Evolutionary conservation across 805 yeast genomes (phyloP), one percentile per base, ranked within the genome.

Genomic region (Spathaspora boniae): DNA sequence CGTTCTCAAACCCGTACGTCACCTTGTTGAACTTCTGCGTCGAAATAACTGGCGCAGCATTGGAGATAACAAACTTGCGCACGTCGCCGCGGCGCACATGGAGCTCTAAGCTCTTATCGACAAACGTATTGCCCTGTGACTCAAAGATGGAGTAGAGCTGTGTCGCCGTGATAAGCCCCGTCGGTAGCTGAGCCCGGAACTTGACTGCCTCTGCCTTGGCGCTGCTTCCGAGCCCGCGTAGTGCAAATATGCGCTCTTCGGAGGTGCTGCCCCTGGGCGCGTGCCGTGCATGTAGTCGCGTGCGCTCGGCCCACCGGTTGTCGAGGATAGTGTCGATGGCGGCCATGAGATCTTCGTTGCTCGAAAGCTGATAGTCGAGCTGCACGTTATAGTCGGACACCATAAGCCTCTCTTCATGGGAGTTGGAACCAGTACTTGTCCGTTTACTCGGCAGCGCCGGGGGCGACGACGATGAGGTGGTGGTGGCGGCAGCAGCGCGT

Each of bases 61-160:
- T 68, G 14, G 67, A 56, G 11, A 67, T 68, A 26, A 70, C 56
- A 31, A 64, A 66, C 40, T 59, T 59, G 29, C 65, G 58, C 17
- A 77, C 27, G 3, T 42, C 33, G 0, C 75, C 73, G 14, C 53
- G 43, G 26, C 65, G 50, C 1, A 63, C 56, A 25, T 65, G 44
- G 9, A 56, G 39, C 36, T 68, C 72, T 1, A 76, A 49, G 30
- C 56, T 57, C 25, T 60, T 60, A 44, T 78, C 83, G 2, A 76
- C 76, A 48, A 60, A 65, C 0, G 82, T 74, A 42, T 62, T 52
- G 0, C 77, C 75, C 27, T 63, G 56, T 18, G 23, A 16, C 9
- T 63, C 63, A 35, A 65, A 70, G 8, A 76, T 44, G 1, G 80
- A 57, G 44, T 77, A 77, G 4, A 78, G 44, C 40, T 76, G 82